phyloP scores from a whole-genome alignment of 2,329 filamentous ascomycete species.

The Ophiostoma quercus region DNA sequence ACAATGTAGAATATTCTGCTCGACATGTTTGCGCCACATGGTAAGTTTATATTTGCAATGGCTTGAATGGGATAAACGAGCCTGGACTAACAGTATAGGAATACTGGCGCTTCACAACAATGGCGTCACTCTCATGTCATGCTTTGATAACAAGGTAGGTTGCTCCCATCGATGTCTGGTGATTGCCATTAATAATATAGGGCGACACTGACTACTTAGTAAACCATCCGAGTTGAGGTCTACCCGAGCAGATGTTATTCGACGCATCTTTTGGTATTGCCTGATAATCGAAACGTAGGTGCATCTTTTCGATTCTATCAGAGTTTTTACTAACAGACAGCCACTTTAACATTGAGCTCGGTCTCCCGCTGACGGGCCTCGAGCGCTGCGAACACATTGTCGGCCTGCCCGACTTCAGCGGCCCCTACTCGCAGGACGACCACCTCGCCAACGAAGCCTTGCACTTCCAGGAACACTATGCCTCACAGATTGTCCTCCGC shows the following conservation, averaged over 20 bases:
- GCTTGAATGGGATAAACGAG: too few species aligned
- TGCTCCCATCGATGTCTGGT: too few species aligned
- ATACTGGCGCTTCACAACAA: conserved; percentile 54
- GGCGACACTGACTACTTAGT: conserved; percentile 29
- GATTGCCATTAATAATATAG: too few species aligned
- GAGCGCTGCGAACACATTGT: conserved; percentile 49
- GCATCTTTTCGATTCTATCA: not conserved
- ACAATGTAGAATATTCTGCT: conserved; percentile 46
- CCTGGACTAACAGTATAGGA: conserved; percentile 39
- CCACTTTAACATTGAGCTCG: conserved; percentile 51
- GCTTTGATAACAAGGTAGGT: conserved; percentile 49
- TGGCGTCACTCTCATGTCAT: conserved; percentile 54
- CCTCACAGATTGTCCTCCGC: conserved; percentile 54
- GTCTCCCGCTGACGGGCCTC: conserved; percentile 52
- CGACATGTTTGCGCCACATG: conserved; percentile 47
- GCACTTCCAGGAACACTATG: conserved; percentile 54
- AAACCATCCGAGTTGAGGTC: conserved; percentile 44
- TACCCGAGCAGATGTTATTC: conserved; percentile 46
- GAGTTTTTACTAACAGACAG: conserved; percentile 18
- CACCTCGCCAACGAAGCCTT: conserved; percentile 46
- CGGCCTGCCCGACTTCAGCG: conserved; percentile 50
- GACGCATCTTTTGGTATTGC: conserved; percentile 54
- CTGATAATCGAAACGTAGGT: conserved; percentile 50
- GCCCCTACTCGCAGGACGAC: conserved; percentile 44
- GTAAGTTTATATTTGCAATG: conserved; percentile 32